Evolutionary conservation across 441 rosid species (phyloP).

Genomic region (Jatropha multifida): DNA sequence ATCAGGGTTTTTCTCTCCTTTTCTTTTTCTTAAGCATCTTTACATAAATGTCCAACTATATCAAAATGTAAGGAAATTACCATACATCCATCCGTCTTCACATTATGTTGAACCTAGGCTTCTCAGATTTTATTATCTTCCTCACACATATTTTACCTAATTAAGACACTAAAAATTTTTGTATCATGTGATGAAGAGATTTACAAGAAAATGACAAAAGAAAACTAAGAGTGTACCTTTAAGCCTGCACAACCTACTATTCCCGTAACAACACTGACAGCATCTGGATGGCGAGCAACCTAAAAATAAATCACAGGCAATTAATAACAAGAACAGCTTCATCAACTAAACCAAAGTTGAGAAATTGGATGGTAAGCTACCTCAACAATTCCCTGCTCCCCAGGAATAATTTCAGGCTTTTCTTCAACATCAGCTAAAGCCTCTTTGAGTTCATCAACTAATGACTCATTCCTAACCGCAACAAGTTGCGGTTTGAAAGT

Average conservation of each 20-base stretch:
- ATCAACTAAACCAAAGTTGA: slow-evolving; percentile 6
- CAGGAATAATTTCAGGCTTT: slow-evolving; percentile 86
- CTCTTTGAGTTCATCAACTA: slow-evolving; percentile 71
- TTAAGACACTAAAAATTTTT: background rate
- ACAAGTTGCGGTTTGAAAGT: slow-evolving; percentile 86
- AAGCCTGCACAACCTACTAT: slow-evolving; percentile 98
- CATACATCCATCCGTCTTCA: background rate
- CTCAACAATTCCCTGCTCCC: slow-evolving; percentile 87
- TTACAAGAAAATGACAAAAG: background rate
- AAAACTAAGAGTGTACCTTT: slow-evolving; percentile 38
- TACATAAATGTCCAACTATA: background rate
- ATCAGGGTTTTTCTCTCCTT: background rate
- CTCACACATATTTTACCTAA: background rate
- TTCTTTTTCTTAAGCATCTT: background rate
- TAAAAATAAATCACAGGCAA: slow-evolving; percentile 31
- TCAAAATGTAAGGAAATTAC: background rate
- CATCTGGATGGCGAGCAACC: slow-evolving; percentile 96
- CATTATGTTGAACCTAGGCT: background rate
- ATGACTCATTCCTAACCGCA: slow-evolving; percentile 67
- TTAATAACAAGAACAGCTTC: slow-evolving; percentile 14
- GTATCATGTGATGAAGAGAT: background rate
- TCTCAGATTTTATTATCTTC: background rate
- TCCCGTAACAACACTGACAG: slow-evolving; percentile 83
- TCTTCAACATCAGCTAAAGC: slow-evolving; percentile 75
- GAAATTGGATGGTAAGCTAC: slow-evolving; percentile 28